phyloP scores from a whole-genome alignment of 805 yeast genomes.

The Lipomyces sp. region DNA sequence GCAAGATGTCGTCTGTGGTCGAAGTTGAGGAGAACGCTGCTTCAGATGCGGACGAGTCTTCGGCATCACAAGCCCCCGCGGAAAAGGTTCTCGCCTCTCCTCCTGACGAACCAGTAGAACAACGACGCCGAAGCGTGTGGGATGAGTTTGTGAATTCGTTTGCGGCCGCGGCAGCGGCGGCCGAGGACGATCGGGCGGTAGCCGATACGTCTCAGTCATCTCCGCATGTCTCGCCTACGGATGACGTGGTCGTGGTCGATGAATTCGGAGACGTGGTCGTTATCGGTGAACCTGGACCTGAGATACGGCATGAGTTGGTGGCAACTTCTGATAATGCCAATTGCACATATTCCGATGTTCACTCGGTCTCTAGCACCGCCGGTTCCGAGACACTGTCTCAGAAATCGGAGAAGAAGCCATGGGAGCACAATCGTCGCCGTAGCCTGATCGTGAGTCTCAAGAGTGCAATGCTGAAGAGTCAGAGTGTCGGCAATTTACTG shows the following conservation, averaged over 20 bases:
- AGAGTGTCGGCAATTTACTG: slow-evolving; percentile 26
- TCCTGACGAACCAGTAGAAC: background rate
- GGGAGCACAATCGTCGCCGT: slow-evolving; percentile 17
- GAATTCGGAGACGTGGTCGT: slow-evolving; percentile 29
- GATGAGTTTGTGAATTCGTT: slow-evolving; percentile 35
- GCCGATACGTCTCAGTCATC: background rate
- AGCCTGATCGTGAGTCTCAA: slow-evolving; percentile 21
- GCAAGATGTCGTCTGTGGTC: slow-evolving; percentile 42
- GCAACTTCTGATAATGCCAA: background rate
- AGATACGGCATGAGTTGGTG: slow-evolving; percentile 32
- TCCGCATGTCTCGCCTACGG: slow-evolving; percentile 12
- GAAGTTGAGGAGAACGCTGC: slow-evolving; percentile 36
- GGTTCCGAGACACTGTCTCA: background rate
- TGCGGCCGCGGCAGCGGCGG: slow-evolving; percentile 29
- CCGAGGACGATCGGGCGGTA: too few relatives aligned
- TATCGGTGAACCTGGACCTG: slow-evolving; percentile 45
- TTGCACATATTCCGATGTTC: slow-evolving; percentile 19
- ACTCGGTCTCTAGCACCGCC: background rate
- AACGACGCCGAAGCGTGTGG: slow-evolving; percentile 31
- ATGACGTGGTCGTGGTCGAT: slow-evolving; percentile 27
- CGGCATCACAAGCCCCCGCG: background rate
- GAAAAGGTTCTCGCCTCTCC: background rate
- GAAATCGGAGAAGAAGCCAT: background rate
- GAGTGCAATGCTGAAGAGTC: slow-evolving; percentile 28
- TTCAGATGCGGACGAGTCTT: slow-evolving; percentile 9